Evolutionary conservation across 495 filamentous ascomycete species (phyloP).

Genomic region (Gamarada debralockiae): DNA sequence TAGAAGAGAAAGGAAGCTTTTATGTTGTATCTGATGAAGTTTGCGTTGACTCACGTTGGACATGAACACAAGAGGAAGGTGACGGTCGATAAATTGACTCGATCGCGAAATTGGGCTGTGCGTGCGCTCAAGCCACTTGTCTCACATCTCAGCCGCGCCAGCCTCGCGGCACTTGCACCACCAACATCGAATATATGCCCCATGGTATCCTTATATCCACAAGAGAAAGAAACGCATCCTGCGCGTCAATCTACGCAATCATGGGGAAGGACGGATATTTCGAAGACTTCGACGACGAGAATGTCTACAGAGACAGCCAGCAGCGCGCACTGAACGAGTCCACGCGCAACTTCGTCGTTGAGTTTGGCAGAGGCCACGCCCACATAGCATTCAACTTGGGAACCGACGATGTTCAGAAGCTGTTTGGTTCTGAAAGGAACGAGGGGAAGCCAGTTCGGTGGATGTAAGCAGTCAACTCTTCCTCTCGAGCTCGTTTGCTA

Average conservation of each 20-base stretch:
- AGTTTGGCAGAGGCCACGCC: conserved; percentile 63
- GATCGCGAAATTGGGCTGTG: too few species aligned
- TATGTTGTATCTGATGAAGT: conserved; percentile 9
- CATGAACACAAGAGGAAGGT: too few species aligned
- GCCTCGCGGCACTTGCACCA: too few species aligned
- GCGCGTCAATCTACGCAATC: neutral
- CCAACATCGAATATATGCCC: too few species aligned
- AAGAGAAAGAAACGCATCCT: neutral
- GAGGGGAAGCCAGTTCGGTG: conserved; percentile 46
- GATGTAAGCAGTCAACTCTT: conserved; percentile 50
- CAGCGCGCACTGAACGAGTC: conserved; percentile 30
- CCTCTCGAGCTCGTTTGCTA: neutral
- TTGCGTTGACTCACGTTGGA: conserved; percentile 12
- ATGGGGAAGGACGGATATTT: conserved; percentile 33
- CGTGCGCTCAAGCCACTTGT: neutral
- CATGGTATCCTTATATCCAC: too few species aligned
- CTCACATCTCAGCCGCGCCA: too few species aligned
- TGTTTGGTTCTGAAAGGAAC: conserved; percentile 27
- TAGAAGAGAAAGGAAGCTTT: neutral
- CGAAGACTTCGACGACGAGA: conserved; percentile 49
- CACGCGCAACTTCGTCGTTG: conserved; percentile 64
- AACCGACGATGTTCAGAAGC: conserved; percentile 34
- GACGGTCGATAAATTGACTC: too few species aligned
- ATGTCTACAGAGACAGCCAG: conserved; percentile 40
- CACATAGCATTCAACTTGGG: conserved; percentile 58